Evolutionary conservation across 345 rosid species (phyloP).

Genomic region (Garcia nutans): DNA sequence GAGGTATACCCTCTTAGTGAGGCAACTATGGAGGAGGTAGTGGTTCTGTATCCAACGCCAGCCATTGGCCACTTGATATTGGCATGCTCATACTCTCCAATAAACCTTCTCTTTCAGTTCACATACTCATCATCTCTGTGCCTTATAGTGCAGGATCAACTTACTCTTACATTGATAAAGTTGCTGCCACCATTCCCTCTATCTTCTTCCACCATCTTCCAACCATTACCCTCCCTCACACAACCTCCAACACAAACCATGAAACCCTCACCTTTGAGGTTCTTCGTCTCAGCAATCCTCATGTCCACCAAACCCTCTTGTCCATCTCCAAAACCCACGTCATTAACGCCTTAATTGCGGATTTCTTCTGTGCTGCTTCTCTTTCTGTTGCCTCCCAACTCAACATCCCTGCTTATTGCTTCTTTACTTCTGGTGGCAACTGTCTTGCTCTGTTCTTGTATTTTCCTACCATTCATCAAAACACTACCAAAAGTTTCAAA

Average conservation of each 20-base stretch:
- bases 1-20: slow-evolving; percentile 19
- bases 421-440: slow-evolving; percentile 3
- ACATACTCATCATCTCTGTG: slow-evolving; percentile 39
- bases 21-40: slow-evolving; percentile 17
- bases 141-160: slow-evolving; percentile 45
- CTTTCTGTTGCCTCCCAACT: slow-evolving; percentile 19
- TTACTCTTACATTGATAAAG: slow-evolving; percentile 23
- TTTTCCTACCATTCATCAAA: slow-evolving; percentile 15
- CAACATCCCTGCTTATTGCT: slow-evolving; percentile 26
- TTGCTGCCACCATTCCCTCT: slow-evolving; percentile 14
- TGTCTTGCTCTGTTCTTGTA: slow-evolving; percentile 18
- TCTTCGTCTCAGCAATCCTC: slow-evolving; percentile 22
- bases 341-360: slow-evolving; percentile 25
- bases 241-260: not conserved
- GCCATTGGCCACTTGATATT: slow-evolving; percentile 56
- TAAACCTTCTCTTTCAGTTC: slow-evolving; percentile 51
- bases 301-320: slow-evolving; percentile 20
- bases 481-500: slow-evolving; percentile 13
- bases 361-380: slow-evolving; percentile 25
- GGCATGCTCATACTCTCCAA: slow-evolving; percentile 48
- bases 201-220: slow-evolving; percentile 29
- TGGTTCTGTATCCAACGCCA: slow-evolving; percentile 62
- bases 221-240: slow-evolving; percentile 10
- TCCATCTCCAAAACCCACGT: slow-evolving; percentile 4
- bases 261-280: slow-evolving; percentile 20